Conservation (phyloP, 148 eudicot species). For the Cornus suecica region DNA sequence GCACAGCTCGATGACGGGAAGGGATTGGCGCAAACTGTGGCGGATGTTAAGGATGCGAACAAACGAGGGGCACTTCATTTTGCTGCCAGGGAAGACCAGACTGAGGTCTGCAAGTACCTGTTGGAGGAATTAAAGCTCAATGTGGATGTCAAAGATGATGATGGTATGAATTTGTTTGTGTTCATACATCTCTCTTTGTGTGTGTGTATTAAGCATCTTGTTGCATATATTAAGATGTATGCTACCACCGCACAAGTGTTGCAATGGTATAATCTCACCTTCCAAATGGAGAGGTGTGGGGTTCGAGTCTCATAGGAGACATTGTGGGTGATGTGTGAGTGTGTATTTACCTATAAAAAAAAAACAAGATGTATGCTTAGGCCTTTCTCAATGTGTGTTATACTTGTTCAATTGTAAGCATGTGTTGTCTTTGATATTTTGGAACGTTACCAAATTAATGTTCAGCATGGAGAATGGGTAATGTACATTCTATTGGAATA, state of each 20-base stretch:
- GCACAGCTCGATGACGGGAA: conserved; percentile 77
- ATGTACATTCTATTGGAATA: not conserved
- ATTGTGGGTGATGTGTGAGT: too few species aligned
- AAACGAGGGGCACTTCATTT: conserved; percentile 93
- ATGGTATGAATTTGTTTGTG: conserved; percentile 41
- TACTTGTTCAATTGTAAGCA: too few species aligned
- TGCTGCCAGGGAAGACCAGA: conserved; percentile 88
- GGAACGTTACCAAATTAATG: not conserved
- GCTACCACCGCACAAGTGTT: too few species aligned
- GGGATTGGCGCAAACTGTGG: conserved; percentile 74
- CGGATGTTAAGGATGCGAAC: conserved; percentile 81
- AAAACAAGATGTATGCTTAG: not conserved
- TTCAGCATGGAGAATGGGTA: not conserved
- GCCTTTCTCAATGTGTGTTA: not conserved
- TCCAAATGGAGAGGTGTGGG: too few species aligned
- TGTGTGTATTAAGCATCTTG: not conserved
- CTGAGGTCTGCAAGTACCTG: conserved; percentile 87
- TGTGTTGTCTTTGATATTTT: too few species aligned
- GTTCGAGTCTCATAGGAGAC: too few species aligned
- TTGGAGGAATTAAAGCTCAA: conserved; percentile 87
- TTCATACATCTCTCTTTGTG: not conserved
- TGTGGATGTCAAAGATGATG: conserved; percentile 78
- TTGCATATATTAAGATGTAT: too few species aligned
- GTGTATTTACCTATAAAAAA: too few species aligned
- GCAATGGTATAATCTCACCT: too few species aligned